A percentile compares a stretch with the other conserved stretches of the same genome.
These are phyloP conservation scores for Ceratocystis cubensis DNA, from an alignment of 2,329 filamentous ascomycete genomes.

Conservation along the genomic window DNA sequence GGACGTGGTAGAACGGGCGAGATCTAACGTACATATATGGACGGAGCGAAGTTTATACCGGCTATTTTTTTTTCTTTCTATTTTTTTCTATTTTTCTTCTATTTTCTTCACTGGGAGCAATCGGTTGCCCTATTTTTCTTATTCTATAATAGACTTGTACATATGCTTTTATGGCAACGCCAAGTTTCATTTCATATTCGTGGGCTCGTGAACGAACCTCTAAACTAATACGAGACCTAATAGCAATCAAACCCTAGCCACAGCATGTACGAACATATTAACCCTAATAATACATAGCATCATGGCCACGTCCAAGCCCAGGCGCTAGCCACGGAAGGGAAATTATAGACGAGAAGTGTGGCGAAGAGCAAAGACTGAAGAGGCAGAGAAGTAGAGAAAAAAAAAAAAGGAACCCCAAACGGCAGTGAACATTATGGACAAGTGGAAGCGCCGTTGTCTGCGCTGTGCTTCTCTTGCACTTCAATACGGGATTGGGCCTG, in stretches of 20 bases:
- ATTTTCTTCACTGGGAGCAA: neutral
- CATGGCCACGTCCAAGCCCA: neutral
- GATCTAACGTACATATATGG: too few species aligned
- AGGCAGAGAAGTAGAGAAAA: too few species aligned
- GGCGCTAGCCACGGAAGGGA: neutral
- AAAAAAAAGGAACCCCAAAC: neutral
- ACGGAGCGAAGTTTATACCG: neutral
- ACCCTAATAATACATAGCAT: neutral
- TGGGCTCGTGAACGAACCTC: too few species aligned
- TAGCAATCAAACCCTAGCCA: neutral
- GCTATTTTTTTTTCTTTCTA: neutral
- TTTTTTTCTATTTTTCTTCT: neutral
- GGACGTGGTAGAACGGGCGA: neutral
- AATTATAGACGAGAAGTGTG: neutral
- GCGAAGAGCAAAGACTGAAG: neutral
- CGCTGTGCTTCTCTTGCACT: neutral
- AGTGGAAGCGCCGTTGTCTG: neutral
- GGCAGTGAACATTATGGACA: neutral
- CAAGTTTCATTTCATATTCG: too few species aligned
- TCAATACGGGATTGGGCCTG: neutral
- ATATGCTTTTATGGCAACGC: neutral
- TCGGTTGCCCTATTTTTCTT: neutral
- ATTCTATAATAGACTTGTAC: slow-evolving; percentile 1
- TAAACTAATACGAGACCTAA: too few species aligned
- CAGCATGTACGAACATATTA: neutral